Percentiles rank a stretch among this genome's conserved stretches.
phyloP scores from a whole-genome alignment of 2,329 filamentous ascomycete species.

The Fusarium sp. region DNA sequence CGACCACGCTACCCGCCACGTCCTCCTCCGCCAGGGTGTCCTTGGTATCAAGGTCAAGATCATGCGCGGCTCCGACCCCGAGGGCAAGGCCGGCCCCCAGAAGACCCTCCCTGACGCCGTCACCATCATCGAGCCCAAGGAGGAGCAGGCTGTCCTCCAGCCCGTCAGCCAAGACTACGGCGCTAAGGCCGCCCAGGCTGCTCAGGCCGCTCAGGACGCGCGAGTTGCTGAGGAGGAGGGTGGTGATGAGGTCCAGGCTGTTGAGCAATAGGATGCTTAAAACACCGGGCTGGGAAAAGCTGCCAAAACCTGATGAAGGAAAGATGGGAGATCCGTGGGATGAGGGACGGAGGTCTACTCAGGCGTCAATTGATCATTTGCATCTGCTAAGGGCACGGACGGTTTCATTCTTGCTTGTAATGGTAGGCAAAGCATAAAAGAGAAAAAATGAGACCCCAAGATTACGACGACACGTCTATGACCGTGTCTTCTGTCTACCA shows the following conservation, averaged over 20 bases:
- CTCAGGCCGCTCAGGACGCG: constrained; percentile 73
- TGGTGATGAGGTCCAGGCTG: constrained; percentile 65
- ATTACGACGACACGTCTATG: constrained; percentile 46
- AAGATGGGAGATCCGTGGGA: constrained; percentile 43
- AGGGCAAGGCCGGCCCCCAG: constrained; percentile 97
- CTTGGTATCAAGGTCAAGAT: constrained; percentile 99
- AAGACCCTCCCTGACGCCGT: constrained; percentile 98
- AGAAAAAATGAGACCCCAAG: constrained; percentile 50
- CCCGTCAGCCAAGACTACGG: constrained; percentile 99
- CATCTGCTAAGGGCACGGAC: constrained; percentile 55
- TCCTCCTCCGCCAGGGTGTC: constrained; percentile 99
- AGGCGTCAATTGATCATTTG: constrained; percentile 58
- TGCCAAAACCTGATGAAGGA: constrained; percentile 39
- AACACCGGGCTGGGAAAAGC: constrained; percentile 39
- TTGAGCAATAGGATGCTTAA: constrained; percentile 54
- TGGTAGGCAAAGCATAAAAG: constrained; percentile 52
- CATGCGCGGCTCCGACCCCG: constrained; percentile 99
- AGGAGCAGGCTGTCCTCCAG: constrained; percentile 94
- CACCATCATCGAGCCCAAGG: constrained; percentile 99
- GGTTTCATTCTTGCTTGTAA: constrained; percentile 54
- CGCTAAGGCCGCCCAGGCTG: constrained; percentile 78
- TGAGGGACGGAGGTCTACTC: constrained; percentile 52
- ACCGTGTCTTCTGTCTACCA: constrained; percentile 44
- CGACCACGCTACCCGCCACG: constrained; percentile 97
- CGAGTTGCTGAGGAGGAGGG: constrained; percentile 68